Conservation (phyloP, 2,329 filamentous ascomycete genomes). For the Hawksworthiomyces lignivorus region DNA sequence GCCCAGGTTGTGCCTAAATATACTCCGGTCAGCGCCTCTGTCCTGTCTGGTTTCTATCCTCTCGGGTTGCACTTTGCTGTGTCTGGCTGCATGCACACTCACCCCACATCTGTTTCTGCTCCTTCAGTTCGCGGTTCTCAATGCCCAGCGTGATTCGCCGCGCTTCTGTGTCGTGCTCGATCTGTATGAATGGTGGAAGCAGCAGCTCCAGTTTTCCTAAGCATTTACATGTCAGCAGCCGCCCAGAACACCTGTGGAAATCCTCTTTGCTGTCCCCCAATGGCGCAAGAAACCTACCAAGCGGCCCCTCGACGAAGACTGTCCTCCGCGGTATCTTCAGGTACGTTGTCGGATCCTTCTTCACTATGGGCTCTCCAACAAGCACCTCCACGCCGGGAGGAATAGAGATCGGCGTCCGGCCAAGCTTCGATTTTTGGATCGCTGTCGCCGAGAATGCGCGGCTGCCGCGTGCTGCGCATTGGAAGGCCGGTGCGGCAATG, state of each 20-base stretch:
- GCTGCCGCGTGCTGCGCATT: background rate
- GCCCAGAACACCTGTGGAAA: too few species aligned
- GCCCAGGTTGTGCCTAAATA: slow-evolving; percentile 76
- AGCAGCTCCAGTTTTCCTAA: slow-evolving; percentile 66
- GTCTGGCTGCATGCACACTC: too few species aligned
- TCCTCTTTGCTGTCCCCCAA: slow-evolving; percentile 5
- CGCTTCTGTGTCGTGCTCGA: slow-evolving; percentile 58
- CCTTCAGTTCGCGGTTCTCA: slow-evolving; percentile 56
- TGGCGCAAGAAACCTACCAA: slow-evolving; percentile 45
- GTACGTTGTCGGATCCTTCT: slow-evolving; percentile 50
- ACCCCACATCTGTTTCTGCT: slow-evolving; percentile 98
- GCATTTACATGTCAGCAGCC: too few species aligned
- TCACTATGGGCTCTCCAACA: slow-evolving; percentile 53
- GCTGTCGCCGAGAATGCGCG: slow-evolving; percentile 62
- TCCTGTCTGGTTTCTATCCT: background rate
- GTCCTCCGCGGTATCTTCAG: slow-evolving; percentile 55
- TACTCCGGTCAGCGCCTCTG: background rate
- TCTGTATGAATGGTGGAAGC: slow-evolving; percentile 69
- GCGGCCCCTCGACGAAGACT: slow-evolving; percentile 71
- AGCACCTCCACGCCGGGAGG: slow-evolving; percentile 76
- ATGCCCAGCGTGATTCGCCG: slow-evolving; percentile 63
- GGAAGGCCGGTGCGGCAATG: too few species aligned
- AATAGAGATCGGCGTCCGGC: slow-evolving; percentile 69
- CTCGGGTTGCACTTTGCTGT: too few species aligned
- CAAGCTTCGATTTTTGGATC: slow-evolving; percentile 70